Percentiles rank a stretch among this genome's conserved stretches.
phyloP scores from a whole-genome alignment of 2,329 filamentous ascomycete genomes.

The Epichloe brachyelytri region DNA sequence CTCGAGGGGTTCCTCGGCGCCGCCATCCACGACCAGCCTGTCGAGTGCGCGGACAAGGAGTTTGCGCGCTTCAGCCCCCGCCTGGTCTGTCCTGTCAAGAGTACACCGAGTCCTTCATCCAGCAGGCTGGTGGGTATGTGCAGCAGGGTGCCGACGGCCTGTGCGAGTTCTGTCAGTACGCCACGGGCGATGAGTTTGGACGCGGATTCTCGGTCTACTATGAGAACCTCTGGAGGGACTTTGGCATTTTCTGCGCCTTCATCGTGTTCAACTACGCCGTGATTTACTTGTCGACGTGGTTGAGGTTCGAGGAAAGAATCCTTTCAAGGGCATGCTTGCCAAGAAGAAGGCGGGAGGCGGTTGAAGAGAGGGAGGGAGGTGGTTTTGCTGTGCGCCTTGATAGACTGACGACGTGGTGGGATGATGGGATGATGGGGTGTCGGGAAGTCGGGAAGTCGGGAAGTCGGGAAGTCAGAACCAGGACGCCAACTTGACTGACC shows the following conservation, averaged over 20 bases:
- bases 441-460: no score
- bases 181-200: slow-evolving; percentile 47
- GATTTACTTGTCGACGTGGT: slow-evolving; percentile 26
- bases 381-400: no score
- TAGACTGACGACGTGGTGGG: no score
- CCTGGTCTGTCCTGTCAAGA: slow-evolving; percentile 44
- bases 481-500: no score
- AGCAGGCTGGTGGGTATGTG: slow-evolving; percentile 47
- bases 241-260: slow-evolving; percentile 51
- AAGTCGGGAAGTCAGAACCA: no score
- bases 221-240: slow-evolving; percentile 50
- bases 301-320: slow-evolving; percentile 27
- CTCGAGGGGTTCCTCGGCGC: slow-evolving; percentile 48
- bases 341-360: slow-evolving; percentile 9
- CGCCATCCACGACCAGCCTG: slow-evolving; percentile 38
- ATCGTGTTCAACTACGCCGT: slow-evolving; percentile 47
- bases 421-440: no score
- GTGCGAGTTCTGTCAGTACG: slow-evolving; percentile 54
- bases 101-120: slow-evolving; percentile 42
- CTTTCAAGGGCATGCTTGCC: slow-evolving; percentile 17
- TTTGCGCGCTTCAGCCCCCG: slow-evolving; percentile 48
- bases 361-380: neutral
- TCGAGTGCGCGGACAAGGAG: slow-evolving; percentile 43
- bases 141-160: slow-evolving; percentile 37
- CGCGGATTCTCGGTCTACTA: slow-evolving; percentile 47